Conservation (phyloP, 2,329 filamentous ascomycete species). For the Xylariaceae sp. region DNA sequence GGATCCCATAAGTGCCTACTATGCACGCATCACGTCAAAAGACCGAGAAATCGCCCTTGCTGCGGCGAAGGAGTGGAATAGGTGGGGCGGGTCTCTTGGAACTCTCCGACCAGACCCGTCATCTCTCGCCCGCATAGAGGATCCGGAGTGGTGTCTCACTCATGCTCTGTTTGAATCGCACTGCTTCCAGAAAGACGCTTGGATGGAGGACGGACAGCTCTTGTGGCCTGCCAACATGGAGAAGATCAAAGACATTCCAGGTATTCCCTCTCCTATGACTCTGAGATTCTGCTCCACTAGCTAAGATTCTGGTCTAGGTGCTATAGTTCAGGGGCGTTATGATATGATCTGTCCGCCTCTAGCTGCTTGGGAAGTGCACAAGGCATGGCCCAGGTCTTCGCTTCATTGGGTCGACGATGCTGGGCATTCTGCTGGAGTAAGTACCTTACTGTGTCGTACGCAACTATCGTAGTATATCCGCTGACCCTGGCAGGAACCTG, state of each 20-base stretch:
- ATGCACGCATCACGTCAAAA: conserved; percentile 17
- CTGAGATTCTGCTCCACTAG: neutral
- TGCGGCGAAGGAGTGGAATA: conserved; percentile 21
- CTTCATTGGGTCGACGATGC: conserved; percentile 24
- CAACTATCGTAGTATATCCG: neutral
- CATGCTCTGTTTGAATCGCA: conserved; percentile 26
- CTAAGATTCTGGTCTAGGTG: conserved; percentile 1
- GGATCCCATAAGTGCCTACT: conserved; percentile 10
- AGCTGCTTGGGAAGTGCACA: conserved; percentile 26
- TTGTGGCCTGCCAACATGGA: conserved; percentile 21
- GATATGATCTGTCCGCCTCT: conserved; percentile 23
- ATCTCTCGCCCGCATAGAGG: neutral
- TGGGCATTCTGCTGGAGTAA: conserved; percentile 21
- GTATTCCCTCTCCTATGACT: neutral
- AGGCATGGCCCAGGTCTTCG: conserved; percentile 25
- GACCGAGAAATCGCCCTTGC: neutral
- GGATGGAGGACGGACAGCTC: conserved; percentile 25
- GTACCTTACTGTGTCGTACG: neutral
- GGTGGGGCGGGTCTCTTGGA: conserved; percentile 10
- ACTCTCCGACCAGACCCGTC: conserved; percentile 9
- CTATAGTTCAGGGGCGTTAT: conserved; percentile 29
- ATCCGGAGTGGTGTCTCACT: conserved; percentile 22
- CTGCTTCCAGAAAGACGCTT: conserved; percentile 13
- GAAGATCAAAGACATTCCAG: conserved; percentile 29
- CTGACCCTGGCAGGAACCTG: conserved; percentile 20